Percentiles rank a stretch among this genome's conserved stretches.
These are phyloP conservation scores for Metarhizium rileyi DNA, from an alignment of 2,329 filamentous ascomycete genomes.

Conservation along the genomic window DNA sequence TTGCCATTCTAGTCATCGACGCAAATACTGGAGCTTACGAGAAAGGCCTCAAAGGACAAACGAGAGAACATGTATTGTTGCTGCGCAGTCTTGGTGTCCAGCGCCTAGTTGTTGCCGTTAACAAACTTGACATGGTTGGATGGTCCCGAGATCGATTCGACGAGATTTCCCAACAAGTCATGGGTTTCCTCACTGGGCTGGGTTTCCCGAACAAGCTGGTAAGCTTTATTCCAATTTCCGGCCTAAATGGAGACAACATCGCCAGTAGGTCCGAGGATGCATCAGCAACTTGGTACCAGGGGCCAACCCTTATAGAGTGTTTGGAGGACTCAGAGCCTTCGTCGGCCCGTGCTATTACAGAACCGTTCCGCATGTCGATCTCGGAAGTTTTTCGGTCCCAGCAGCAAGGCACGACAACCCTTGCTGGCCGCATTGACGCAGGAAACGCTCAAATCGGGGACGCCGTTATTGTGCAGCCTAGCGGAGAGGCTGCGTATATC, in stretches of 20 bases:
- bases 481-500: constrained; percentile 68
- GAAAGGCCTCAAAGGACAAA: constrained; percentile 86
- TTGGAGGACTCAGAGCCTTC: constrained; percentile 74
- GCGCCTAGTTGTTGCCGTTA: constrained; percentile 79
- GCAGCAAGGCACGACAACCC: constrained; percentile 70
- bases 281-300: constrained; percentile 67
- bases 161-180: constrained; percentile 75
- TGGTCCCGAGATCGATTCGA: constrained; percentile 81
- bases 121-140: constrained; percentile 81
- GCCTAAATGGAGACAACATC: constrained; percentile 82
- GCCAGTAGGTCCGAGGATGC: constrained; percentile 45
- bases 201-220: constrained; percentile 77
- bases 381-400: constrained; percentile 77
- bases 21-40: constrained; percentile 86
- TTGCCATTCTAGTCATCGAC: constrained; percentile 90
- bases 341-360: constrained; percentile 54
- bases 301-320: constrained; percentile 70
- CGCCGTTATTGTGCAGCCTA: constrained; percentile 67
- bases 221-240: constrained; percentile 81
- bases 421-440: constrained; percentile 77
- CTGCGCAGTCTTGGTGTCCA: constrained; percentile 87
- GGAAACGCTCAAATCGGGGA: constrained; percentile 82
- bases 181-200: constrained; percentile 69
- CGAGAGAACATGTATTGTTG: constrained; percentile 83
- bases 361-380: constrained; percentile 78